Evolutionary conservation across 441 rosid genomes (phyloP).

Genomic region (Iberis amara): DNA sequence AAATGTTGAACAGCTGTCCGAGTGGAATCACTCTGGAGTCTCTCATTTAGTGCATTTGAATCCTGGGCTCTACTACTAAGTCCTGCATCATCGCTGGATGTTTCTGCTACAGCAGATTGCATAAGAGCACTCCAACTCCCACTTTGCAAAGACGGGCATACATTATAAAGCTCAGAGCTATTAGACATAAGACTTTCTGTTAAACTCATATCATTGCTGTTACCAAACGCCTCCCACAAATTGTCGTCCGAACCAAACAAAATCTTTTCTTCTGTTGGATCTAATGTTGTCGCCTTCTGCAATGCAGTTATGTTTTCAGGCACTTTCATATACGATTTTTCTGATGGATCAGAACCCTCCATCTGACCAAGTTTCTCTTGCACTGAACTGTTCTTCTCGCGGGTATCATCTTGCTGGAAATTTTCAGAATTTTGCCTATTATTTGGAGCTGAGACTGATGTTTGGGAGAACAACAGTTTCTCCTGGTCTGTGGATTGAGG

Average conservation of each 20-base stretch:
- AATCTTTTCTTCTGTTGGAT: conserved; percentile 88
- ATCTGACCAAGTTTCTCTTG: conserved; percentile 40
- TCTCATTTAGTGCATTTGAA: conserved; percentile 35
- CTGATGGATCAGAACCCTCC: conserved; percentile 38
- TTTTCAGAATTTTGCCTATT: conserved; percentile 41
- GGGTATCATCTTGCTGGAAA: conserved; percentile 40
- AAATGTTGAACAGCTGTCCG: conserved; percentile 35
- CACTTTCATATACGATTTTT: conserved; percentile 41
- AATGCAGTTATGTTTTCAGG: conserved; percentile 35
- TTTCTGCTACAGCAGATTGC: conserved; percentile 47
- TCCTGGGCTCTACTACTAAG: conserved; percentile 20
- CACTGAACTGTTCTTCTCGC: conserved; percentile 35
- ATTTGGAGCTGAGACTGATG: conserved; percentile 40
- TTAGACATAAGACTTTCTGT: conserved; percentile 43
- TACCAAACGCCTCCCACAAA: conserved; percentile 76
- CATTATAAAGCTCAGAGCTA: conserved; percentile 38
- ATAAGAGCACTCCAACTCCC: conserved; percentile 99
- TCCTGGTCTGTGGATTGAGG: conserved; percentile 47
- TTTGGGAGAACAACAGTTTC: conserved; percentile 34
- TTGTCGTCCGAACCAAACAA: conserved; percentile 83
- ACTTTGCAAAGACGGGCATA: conserved; percentile 67
- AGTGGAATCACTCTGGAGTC: conserved; percentile 39
- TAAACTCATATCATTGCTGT: conserved; percentile 39
- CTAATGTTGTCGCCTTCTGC: conserved; percentile 60
- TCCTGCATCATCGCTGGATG: conserved; percentile 25